A percentile compares a stretch with the other conserved stretches of the same genome.
These are phyloP conservation scores for Picea abies DNA, from an alignment of 83 land plant species.

Conservation along the genomic window DNA sequence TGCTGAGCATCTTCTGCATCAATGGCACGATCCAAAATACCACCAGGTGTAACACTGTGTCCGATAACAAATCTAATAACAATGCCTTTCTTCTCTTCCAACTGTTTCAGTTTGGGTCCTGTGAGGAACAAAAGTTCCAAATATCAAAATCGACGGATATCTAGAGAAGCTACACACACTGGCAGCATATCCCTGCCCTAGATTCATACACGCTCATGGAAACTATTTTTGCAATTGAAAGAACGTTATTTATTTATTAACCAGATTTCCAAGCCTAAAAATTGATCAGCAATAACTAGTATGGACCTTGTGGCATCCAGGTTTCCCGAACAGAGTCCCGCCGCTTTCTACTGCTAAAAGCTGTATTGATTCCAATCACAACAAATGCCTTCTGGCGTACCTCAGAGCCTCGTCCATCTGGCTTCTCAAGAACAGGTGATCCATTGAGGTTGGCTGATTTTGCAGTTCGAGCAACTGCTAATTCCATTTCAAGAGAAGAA, in stretches of 20 bases:
- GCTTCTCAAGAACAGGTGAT: not conserved
- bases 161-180: too few relatives aligned
- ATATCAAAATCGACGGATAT: too few relatives aligned
- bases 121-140: constrained; percentile 7
- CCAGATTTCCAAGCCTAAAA: not conserved
- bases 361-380: constrained; percentile 65
- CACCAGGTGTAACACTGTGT: constrained; percentile 52
- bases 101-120: constrained; percentile 32
- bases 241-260: not conserved
- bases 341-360: constrained; percentile 58
- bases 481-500: constrained; percentile 60
- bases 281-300: not conserved
- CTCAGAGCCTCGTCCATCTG: not conserved
- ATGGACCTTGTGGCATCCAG: constrained; percentile 63
- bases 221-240: not conserved
- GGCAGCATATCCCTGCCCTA: too few relatives aligned
- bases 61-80: constrained; percentile 72
- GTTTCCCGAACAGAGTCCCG: constrained; percentile 57
- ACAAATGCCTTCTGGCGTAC: constrained; percentile 52
- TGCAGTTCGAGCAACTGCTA: constrained; percentile 39
- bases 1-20: constrained; percentile 61
- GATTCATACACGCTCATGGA: too few relatives aligned
- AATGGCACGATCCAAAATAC: constrained; percentile 54
- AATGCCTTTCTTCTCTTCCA: constrained; percentile 67
- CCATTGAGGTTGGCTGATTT: not conserved